Conservation (phyloP, 441 rosid genomes). For the Pelargonium cotyledonis region DNA sequence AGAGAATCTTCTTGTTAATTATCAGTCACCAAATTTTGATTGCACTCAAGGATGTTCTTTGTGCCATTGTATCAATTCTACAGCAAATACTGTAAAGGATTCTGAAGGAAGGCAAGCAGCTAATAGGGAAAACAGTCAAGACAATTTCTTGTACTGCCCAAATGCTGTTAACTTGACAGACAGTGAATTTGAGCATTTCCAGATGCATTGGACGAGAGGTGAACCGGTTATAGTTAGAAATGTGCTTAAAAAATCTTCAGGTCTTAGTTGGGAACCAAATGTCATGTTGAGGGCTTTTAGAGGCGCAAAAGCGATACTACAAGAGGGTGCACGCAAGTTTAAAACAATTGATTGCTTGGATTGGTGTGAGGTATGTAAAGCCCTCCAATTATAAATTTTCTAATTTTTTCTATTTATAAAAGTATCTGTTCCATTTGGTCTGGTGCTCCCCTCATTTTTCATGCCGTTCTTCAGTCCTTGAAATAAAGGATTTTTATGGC, state of each 20-base stretch:
- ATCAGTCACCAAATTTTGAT: constrained; percentile 17
- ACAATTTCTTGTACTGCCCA: constrained; percentile 35
- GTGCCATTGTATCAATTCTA: constrained; percentile 21
- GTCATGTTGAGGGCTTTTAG: constrained; percentile 90
- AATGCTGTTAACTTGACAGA: constrained; percentile 25
- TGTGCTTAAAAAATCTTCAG: constrained; percentile 47
- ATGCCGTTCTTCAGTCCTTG: too few species aligned
- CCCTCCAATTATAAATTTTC: too few species aligned
- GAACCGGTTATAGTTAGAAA: constrained; percentile 71
- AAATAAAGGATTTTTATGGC: too few species aligned
- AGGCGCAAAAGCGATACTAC: constrained; percentile 43
- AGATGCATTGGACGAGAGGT: constrained; percentile 68
- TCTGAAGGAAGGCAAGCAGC: constrained; percentile 38
- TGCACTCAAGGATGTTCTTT: constrained; percentile 27
- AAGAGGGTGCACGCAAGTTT: constrained; percentile 36
- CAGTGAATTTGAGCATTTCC: constrained; percentile 39
- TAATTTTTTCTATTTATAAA: too few species aligned
- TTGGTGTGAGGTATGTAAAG: constrained; percentile 58
- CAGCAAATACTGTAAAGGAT: constrained; percentile 14
- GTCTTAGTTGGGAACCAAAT: constrained; percentile 89
- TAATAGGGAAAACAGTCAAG: constrained; percentile 24
- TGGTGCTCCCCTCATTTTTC: too few species aligned
- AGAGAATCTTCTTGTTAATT: constrained; percentile 25
- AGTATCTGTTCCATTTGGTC: too few species aligned
- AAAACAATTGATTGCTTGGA: constrained; percentile 84